Base-by-base conservation (phyloP, 1,284 basidiomycete species). In the Cryptococcus neoformans region DNA sequence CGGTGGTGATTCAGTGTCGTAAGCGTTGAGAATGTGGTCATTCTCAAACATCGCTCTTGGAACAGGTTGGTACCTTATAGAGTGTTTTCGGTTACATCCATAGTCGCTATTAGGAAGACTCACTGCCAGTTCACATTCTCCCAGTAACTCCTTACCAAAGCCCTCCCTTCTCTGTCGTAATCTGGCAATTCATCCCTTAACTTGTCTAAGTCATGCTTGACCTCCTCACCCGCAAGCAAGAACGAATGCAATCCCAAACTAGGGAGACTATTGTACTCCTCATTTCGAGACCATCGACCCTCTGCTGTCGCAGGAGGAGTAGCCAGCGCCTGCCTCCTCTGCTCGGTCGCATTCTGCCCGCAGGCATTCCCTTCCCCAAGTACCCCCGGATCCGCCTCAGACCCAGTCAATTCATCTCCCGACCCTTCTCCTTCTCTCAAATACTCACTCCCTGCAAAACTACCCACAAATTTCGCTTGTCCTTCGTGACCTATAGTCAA, bases 71-170 rank as follows among this genome's bases (percentile, higher is more conserved):
- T 73, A 70, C 56, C 70, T 72, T 17, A 28, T 28, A 28, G 4
- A 28, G 5, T n/a, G 3, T 21, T 6, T 28, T 36, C 34, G 49
- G 51, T 53, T 39, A 34, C 10, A 11, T 9, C 7, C 49, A 38
- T 17, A 21, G 56, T 11, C 17, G 11, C 11, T 38, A 39, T 17
- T 6, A n/a, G 17, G 36, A 17, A 40, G 3, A 69, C 70, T 66
- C 51, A 72, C 75, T 76, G 76, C 75, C 75, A 77, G 56, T 72
- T 72, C n/a, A 77, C 75, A 54, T 78, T 73, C 51, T 75, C 70
- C 72, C 73, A 77, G 52, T 76, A 78, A 36, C 62, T 69, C 57
- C 67, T 62, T 35, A 66, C 63, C 53, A 75, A 54, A 11, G 46
- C 54, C 49, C 62, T 58, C 2, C 70, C 75, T 55, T 75, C 70